Evolutionary conservation across 1,284 basidiomycete genomes (phyloP), one percentile per base, ranked within the genome.

Genomic region (Trichosporon coremiiforme): DNA sequence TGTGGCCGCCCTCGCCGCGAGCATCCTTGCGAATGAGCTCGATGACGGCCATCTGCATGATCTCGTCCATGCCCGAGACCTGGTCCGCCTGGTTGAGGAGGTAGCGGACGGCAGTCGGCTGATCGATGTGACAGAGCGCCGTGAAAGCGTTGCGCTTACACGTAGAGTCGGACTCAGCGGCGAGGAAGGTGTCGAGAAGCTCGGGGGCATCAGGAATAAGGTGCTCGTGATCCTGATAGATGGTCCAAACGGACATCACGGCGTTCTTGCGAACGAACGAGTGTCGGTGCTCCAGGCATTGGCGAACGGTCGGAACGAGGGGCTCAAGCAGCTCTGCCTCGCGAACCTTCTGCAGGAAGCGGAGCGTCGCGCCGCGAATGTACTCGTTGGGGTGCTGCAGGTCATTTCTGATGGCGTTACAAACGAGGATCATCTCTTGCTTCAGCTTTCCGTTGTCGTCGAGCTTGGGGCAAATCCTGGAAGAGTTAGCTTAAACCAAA

Each of bases 381-480:
- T 98, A 99, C 86, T 99, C 97, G 82, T 99, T 99, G 6, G 97
- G 95, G 81, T 99, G 97, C 92, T 99, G 96, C 68, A 98, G 88
- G 86, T 99, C 96, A 84, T 98, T 98, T 73, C 95, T 92, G 82
- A 98, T 94, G 65, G 95, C 95, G 80, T 98, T 98, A 78, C 96
- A 95, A 63, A 99, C 96, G 64, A 99, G 88, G 79, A 99, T 99
- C 97, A 99, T 99, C 86, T 99, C 97, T 85, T 99, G 97, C 88
- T 98, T 98, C 78, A 99, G 86, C 85, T 98, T 98, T 68, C 97
- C 97, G 74, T 89, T 90, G 75, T 98, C 95, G 78, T 99, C 97
- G 76, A 97, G 91, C 84, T 99, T 98, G 31, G 97, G 96, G 85
- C 95, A 98, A 36, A 99, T 93, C 73, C 83, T 84, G 70, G 4